A percentile compares a stretch with the other conserved stretches of the same genome.
Evolutionary conservation across 2,329 filamentous ascomycete genomes (phyloP).

Genomic region (Canariomyces notabilis): DNA sequence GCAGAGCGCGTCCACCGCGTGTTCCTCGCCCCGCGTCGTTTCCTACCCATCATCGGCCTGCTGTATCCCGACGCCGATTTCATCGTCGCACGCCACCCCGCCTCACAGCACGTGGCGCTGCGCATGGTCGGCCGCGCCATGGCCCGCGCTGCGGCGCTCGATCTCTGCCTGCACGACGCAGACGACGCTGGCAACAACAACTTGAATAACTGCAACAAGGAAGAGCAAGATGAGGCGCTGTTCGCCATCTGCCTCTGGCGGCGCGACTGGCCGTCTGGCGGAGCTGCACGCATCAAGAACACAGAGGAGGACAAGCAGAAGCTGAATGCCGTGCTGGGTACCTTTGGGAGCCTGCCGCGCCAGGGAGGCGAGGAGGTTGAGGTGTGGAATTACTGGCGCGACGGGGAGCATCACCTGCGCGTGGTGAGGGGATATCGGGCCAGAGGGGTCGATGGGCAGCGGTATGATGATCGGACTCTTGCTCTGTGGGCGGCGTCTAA

Average conservation of each 20-base stretch:
- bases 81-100: conserved; percentile 1
- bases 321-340: not conserved
- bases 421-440: not conserved
- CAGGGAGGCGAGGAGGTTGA: too few relatives aligned
- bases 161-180: not conserved
- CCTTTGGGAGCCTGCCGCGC: conserved; percentile 3
- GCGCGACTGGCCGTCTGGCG: conserved; percentile 12
- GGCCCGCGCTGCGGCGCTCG: not conserved
- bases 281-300: conserved; percentile 4
- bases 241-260: not conserved
- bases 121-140: conserved; percentile 1
- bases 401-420: not conserved
- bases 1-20: conserved; percentile 2
- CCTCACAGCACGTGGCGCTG: not conserved
- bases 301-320: not conserved
- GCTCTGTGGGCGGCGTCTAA: not conserved
- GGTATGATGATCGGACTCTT: not conserved
- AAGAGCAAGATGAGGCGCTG: not conserved
- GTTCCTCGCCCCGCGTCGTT: not conserved
- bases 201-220: too few relatives aligned
- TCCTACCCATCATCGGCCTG: conserved; percentile 5
- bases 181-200: not conserved
- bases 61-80: conserved; percentile 10
- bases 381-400: not conserved
- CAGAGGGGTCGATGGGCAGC: conserved; percentile 1